Conservation (phyloP, 768 basidiomycete species). For the Wakefieldia striispora region DNA sequence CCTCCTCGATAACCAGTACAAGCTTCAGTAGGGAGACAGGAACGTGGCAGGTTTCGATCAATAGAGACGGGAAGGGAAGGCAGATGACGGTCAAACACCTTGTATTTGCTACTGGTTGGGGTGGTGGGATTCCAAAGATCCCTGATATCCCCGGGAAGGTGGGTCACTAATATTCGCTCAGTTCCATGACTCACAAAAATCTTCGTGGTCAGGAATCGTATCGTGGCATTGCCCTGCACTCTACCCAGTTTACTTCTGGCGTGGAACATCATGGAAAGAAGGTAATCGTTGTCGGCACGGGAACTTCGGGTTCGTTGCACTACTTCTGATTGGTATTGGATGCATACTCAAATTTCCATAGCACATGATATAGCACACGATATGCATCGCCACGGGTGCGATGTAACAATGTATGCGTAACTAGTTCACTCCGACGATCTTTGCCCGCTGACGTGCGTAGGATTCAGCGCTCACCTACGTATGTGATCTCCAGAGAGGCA, state of each 20-base stretch:
- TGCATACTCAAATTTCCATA: slow-evolving; percentile 4
- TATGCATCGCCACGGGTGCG: slow-evolving; percentile 27
- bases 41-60: slow-evolving; percentile 44
- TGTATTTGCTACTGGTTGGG: slow-evolving; percentile 54
- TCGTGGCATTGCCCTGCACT: slow-evolving; percentile 54
- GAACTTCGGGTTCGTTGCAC: slow-evolving; percentile 47
- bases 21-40: slow-evolving; percentile 34
- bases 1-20: slow-evolving; percentile 37
- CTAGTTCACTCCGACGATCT: slow-evolving; percentile 12
- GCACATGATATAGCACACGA: slow-evolving; percentile 41
- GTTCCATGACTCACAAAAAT: not conserved
- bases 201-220: slow-evolving; percentile 41
- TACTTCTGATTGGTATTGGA: slow-evolving; percentile 1
- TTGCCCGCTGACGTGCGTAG: slow-evolving; percentile 27
- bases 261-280: slow-evolving; percentile 55
- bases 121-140: slow-evolving; percentile 44
- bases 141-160: slow-evolving; percentile 47
- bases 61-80: slow-evolving; percentile 29
- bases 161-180: not conserved
- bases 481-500: slow-evolving; percentile 20
- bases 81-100: slow-evolving; percentile 46
- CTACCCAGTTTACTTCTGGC: slow-evolving; percentile 45
- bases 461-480: slow-evolving; percentile 31
- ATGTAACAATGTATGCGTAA: slow-evolving; percentile 25
- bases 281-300: slow-evolving; percentile 61